Evolutionary conservation across 2,329 filamentous ascomycete species (phyloP), one percentile per base, ranked within the genome.

Genomic region (Penicillium verrucosum): DNA sequence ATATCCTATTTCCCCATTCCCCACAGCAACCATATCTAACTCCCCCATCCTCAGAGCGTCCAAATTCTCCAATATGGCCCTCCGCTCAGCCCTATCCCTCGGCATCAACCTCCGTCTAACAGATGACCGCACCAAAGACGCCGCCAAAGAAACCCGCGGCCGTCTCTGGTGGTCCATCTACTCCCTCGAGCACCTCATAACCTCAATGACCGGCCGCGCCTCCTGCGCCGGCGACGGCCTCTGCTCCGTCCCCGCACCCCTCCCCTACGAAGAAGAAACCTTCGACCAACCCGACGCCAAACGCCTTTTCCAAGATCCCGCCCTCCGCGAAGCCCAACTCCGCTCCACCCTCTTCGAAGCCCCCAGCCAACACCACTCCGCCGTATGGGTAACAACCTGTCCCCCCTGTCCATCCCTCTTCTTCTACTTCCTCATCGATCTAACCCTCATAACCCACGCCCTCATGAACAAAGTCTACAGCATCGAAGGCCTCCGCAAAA

Each of bases 101-200:
- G 77, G 75, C 0, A 69, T 78, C 40, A 77, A 78, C 42, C 67
- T 79, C 37, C 70, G 69, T 25, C 71, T 75, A 16, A 70, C 68
- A 27, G 74, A 75, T 41, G 61, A 62, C 10, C 65, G 66, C 8
- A 68, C 74, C n/a, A 63, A 72, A 23, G 62, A 70, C 34, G 65
- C 65, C 3, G 70, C 75, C 3, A 78, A 74, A 59, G 75, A 77
- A 64, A 70, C 72, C 14, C 74, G 76, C 3, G 67, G 68, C 45
- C 70, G 75, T 6, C 66, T 77, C 2, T 79, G 77, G 77, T 78
- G 75, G 73, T 73, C 75, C 4, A 70, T 78, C 18, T 76, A 73
- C 27, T 61, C 66, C 10, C 62, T 78, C 2, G 76, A 79, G 53
- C 72, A 76, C 40, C 65, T 74, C 3, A 61, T 78, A n/a, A 70